These are phyloP conservation scores for Lobosporangium transversale DNA, from an alignment of 192 early-diverging fungal genomes.

Conservation along the genomic window DNA sequence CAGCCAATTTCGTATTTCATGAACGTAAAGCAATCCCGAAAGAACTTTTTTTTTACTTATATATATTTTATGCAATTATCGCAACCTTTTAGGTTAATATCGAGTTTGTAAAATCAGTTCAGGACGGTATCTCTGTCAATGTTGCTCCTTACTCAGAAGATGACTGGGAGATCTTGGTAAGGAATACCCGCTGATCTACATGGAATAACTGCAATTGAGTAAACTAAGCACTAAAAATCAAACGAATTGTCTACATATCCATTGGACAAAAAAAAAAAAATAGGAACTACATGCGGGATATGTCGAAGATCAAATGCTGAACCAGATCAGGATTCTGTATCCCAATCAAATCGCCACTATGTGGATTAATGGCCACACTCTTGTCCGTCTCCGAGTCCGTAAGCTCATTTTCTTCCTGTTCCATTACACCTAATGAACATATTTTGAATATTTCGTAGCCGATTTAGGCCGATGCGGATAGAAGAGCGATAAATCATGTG, in stretches of 20 bases:
- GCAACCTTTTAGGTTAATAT: conserved; percentile 64
- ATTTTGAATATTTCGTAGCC: too few relatives aligned
- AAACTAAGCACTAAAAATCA: too few relatives aligned
- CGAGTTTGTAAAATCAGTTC: conserved; percentile 65
- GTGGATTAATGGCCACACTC: conserved; percentile 76
- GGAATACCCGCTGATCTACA: too few relatives aligned
- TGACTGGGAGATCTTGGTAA: conserved; percentile 85
- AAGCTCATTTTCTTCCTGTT: conserved; percentile 24
- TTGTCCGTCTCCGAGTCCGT: conserved; percentile 70
- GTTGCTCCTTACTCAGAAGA: conserved; percentile 77
- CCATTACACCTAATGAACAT: too few relatives aligned
- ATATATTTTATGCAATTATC: too few relatives aligned
- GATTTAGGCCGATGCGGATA: too few relatives aligned
- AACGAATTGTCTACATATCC: neutral
- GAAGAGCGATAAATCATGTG: too few relatives aligned
- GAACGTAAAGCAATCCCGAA: too few relatives aligned
- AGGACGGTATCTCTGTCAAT: conserved; percentile 66
- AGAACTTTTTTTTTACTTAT: too few relatives aligned
- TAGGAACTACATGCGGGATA: conserved; percentile 79
- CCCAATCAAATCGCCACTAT: conserved; percentile 74
- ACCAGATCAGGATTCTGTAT: conserved; percentile 75
- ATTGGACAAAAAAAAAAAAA: neutral
- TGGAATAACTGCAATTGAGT: too few relatives aligned
- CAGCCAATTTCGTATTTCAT: too few relatives aligned
- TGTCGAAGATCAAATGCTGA: conserved; percentile 74